A percentile compares a stretch with the other conserved stretches of the same genome.
phyloP scores from a whole-genome alignment of 2,329 filamentous ascomycete genomes.

The Aspergillus pseudoglaucus region DNA sequence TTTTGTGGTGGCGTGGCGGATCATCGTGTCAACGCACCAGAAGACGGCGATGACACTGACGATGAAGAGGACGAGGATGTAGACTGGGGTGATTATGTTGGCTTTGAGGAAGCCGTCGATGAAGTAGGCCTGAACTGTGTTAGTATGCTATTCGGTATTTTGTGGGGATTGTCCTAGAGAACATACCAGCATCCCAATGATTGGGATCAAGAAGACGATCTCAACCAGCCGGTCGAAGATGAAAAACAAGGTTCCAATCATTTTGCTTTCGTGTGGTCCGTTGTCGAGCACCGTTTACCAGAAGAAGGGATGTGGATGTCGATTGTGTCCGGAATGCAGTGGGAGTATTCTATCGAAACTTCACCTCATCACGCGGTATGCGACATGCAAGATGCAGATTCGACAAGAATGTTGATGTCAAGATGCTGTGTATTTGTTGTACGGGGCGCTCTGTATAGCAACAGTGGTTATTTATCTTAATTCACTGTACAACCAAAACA shows the following conservation, averaged over 20 bases:
- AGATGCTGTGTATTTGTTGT: too few species aligned
- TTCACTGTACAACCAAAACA: too few species aligned
- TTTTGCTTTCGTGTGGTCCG: slow-evolving; percentile 22
- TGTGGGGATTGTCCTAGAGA: neutral
- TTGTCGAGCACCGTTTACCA: slow-evolving; percentile 1
- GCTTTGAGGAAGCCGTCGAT: slow-evolving; percentile 52
- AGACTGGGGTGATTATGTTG: slow-evolving; percentile 54
- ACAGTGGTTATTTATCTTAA: too few species aligned
- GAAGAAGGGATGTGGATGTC: slow-evolving; percentile 4
- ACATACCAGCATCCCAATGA: slow-evolving; percentile 55
- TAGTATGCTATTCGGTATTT: neutral
- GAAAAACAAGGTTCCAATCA: slow-evolving; percentile 54
- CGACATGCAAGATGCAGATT: neutral
- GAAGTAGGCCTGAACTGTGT: slow-evolving; percentile 46
- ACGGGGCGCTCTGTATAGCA: too few species aligned
- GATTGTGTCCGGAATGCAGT: too few species aligned
- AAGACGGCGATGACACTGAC: slow-evolving; percentile 55
- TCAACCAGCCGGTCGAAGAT: slow-evolving; percentile 56
- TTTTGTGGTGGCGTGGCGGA: slow-evolving; percentile 53
- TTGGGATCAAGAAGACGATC: slow-evolving; percentile 57
- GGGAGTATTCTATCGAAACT: too few species aligned
- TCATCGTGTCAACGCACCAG: slow-evolving; percentile 55
- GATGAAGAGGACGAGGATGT: slow-evolving; percentile 60
- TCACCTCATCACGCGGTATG: neutral
- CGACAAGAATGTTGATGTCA: too few species aligned